Percentiles rank a stretch among this genome's conserved stretches.
These are phyloP conservation scores for Rhizopogon vinicolor DNA, from an alignment of 768 basidiomycete genomes.

Conservation along the genomic window DNA sequence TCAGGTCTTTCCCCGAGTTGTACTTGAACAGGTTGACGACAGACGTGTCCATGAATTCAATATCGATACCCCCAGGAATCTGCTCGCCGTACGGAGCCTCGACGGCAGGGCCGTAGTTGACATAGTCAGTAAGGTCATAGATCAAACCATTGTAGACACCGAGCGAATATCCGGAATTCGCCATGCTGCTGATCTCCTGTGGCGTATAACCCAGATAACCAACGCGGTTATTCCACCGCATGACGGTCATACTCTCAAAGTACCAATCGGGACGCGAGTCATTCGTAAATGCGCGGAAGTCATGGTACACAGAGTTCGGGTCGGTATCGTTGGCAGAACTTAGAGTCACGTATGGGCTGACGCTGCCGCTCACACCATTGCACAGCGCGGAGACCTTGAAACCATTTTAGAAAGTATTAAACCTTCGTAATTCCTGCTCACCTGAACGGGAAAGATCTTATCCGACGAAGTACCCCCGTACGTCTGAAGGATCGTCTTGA, in stretches of 20 bases:
- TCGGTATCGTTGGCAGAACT: slow-evolving; percentile 75
- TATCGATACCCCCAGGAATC: slow-evolving; percentile 36
- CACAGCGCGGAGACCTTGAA: slow-evolving; percentile 85
- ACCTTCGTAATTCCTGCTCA: slow-evolving; percentile 24
- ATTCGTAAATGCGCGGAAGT: slow-evolving; percentile 86
- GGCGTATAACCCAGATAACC: slow-evolving; percentile 88
- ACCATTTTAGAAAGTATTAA: not conserved
- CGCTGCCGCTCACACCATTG: slow-evolving; percentile 73
- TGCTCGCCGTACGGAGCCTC: slow-evolving; percentile 44
- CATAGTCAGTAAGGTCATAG: slow-evolving; percentile 84
- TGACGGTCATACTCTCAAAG: slow-evolving; percentile 86
- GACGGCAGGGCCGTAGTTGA: slow-evolving; percentile 61
- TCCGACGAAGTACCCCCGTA: slow-evolving; percentile 80
- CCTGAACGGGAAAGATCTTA: slow-evolving; percentile 91
- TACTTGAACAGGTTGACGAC: slow-evolving; percentile 75
- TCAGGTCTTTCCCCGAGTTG: slow-evolving; percentile 75
- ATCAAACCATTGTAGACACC: slow-evolving; percentile 86
- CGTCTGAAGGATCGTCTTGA: slow-evolving; percentile 61
- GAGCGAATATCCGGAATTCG: slow-evolving; percentile 55
- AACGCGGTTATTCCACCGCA: slow-evolving; percentile 85
- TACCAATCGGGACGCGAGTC: slow-evolving; percentile 99
- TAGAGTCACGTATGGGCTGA: slow-evolving; percentile 82
- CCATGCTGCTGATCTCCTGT: slow-evolving; percentile 68
- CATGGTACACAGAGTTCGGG: slow-evolving; percentile 81
- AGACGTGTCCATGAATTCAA: slow-evolving; percentile 65